Evolutionary conservation across 139 green algal genomes (phyloP), one percentile per base, ranked within the genome.

Genomic region (Haematococcus lacustris): DNA sequence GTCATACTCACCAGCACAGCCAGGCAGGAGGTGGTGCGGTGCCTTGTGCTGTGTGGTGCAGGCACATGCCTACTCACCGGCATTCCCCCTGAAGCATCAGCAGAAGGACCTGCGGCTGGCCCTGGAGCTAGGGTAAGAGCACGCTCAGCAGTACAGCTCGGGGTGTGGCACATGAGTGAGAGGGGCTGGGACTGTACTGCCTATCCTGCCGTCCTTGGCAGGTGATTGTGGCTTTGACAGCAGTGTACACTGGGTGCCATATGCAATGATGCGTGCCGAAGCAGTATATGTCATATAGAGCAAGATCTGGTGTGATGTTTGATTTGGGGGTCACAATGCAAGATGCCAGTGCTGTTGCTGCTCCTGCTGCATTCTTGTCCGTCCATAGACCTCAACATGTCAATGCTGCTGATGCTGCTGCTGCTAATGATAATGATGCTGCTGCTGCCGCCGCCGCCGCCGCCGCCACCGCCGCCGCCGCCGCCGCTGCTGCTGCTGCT

Each of bases 21-120:
- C n/a, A n/a, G n/a, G n/a, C n/a, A n/a, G n/a, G n/a, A n/a, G n/a
- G n/a, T n/a, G n/a, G n/a, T 60, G 50, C 50, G 23, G 50, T n/a
- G 23, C 17, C 50, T 60, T 60, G 50, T 60, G 50, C 23, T 60
- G 51, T 4, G 90, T 98, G 86, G 33, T 81, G 51, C 33, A 86
- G 51, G 71, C 53, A 26, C 53, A 30, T 26, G 21, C 35, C 35
- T 98, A 93, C 78, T 76, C 89, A 3, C 85, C 94, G 2, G 92
- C 93, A 32, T 98, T 98, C 82, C 94, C 94, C 0, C 84, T 98
- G 39, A 98, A 98, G 80, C 93, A 98, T 80, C 91, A 97, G 76
- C 89, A 96, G 75, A 98, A 98, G 83, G 93, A 91, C 75, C 77
- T 91, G 75, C 73, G 89, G 7, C 82, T 94, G 38, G 89, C 85